Conservation (phyloP, 2,329 filamentous ascomycete species). For the Chalaropsis ovoidea region DNA sequence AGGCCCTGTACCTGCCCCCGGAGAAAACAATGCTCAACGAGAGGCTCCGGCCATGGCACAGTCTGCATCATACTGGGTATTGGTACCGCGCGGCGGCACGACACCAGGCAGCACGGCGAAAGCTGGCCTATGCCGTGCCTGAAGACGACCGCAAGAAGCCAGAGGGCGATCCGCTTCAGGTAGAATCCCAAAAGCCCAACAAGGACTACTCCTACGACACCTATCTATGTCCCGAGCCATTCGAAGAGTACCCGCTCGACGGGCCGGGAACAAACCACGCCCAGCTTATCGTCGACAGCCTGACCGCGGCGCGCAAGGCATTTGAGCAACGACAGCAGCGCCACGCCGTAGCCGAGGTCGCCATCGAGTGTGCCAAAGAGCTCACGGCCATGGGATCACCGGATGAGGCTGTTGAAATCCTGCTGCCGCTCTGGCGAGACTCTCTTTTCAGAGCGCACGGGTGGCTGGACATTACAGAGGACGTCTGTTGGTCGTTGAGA, state of each 20-base stretch:
- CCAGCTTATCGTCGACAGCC: conserved; percentile 43
- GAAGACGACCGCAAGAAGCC: conserved; percentile 49
- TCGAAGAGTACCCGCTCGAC: conserved; percentile 44
- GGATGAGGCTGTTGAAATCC: conserved; percentile 44
- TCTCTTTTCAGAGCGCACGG: conserved; percentile 47
- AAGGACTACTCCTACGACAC: conserved; percentile 52
- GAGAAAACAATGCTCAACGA: conserved; percentile 52
- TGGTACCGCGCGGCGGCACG: conserved; percentile 54
- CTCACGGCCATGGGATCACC: conserved; percentile 42
- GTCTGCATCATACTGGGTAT: conserved; percentile 56
- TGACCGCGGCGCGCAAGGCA: conserved; percentile 43
- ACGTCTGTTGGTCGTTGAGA: conserved; percentile 52
- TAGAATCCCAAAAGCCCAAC: conserved; percentile 35
- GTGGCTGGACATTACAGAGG: conserved; percentile 51
- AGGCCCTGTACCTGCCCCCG: conserved; percentile 42
- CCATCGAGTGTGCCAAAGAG: conserved; percentile 49
- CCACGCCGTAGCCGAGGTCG: conserved; percentile 46
- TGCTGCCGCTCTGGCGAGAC: conserved; percentile 49
- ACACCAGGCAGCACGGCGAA: conserved; percentile 45
- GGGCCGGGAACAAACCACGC: conserved; percentile 46
- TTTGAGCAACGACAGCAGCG: conserved; percentile 46
- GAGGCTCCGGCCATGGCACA: conserved; percentile 51
- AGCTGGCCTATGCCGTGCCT: conserved; percentile 46
- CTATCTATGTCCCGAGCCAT: conserved; percentile 55
- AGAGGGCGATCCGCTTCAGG: conserved; percentile 37